Evolutionary conservation across 2,329 filamentous ascomycete genomes (phyloP).

Genomic region (Escovopsis sp.): DNA sequence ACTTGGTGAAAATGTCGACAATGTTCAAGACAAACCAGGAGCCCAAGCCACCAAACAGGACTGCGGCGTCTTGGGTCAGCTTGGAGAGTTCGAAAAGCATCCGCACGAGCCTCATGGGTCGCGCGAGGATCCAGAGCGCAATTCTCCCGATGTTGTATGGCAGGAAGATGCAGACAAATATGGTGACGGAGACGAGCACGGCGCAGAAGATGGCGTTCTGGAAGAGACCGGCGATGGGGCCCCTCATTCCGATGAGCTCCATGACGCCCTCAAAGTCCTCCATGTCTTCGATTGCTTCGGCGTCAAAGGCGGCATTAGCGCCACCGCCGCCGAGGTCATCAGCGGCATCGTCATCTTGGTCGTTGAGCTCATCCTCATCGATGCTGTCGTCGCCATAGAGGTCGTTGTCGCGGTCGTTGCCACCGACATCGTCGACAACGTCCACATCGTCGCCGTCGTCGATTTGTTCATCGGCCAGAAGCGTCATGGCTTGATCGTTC

Average conservation of each 20-base stretch:
- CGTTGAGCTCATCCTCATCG: constrained; percentile 22
- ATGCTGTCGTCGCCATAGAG: too few relatives aligned
- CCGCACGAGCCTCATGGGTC: constrained; percentile 62
- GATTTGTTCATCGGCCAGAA: too few relatives aligned
- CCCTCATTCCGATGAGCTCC: constrained; percentile 92
- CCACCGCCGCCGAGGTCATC: constrained; percentile 25
- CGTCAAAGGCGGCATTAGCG: constrained; percentile 55
- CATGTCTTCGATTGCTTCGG: constrained; percentile 65
- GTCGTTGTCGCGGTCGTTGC: constrained; percentile 11
- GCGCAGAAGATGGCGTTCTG: constrained; percentile 94
- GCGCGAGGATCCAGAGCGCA: constrained; percentile 63
- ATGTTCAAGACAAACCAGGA: constrained; percentile 29
- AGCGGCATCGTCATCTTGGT: constrained; percentile 25
- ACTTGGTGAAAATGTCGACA: constrained; percentile 21
- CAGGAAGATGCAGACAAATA: constrained; percentile 74
- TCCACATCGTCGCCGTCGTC: too few relatives aligned
- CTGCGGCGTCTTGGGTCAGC: constrained; percentile 58
- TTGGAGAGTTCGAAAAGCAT: constrained; percentile 62
- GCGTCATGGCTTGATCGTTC: too few relatives aligned
- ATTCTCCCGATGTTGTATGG: constrained; percentile 88
- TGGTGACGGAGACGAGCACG: constrained; percentile 74
- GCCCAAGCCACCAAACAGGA: constrained; percentile 47
- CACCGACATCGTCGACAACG: constrained; percentile 18
- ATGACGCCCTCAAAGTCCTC: constrained; percentile 95
- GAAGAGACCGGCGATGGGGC: constrained; percentile 73